phyloP scores from a whole-genome alignment of 768 basidiomycete species.

The Leccinum boreale region DNA sequence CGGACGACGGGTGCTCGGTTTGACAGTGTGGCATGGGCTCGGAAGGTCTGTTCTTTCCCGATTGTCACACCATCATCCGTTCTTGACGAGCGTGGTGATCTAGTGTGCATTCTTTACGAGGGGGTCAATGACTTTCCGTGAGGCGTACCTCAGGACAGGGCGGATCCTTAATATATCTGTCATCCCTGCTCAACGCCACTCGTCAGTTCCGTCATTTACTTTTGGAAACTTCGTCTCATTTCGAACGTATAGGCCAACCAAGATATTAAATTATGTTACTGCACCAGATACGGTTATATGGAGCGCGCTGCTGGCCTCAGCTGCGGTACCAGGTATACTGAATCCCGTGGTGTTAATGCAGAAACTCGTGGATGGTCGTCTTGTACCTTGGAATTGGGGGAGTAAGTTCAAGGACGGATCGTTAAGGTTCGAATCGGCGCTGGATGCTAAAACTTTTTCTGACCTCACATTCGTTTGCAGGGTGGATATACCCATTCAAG shows the following conservation, averaged over 20 bases:
- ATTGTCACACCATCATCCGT: neutral
- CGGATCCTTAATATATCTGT: conserved; percentile 93
- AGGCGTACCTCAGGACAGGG: conserved; percentile 91
- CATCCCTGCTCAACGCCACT: conserved; percentile 86
- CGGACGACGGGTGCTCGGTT: conserved; percentile 93
- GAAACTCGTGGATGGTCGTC: conserved; percentile 73
- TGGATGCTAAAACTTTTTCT: neutral
- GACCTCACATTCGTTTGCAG: conserved; percentile 34
- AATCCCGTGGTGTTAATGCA: conserved; percentile 96
- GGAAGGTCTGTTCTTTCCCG: conserved; percentile 54
- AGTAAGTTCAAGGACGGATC: conserved; percentile 93
- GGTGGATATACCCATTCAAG: conserved; percentile 93
- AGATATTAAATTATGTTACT: conserved; percentile 91
- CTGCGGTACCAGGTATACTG: conserved; percentile 92
- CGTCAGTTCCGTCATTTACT: conserved; percentile 41
- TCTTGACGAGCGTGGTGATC: neutral
- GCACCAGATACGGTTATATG: conserved; percentile 90
- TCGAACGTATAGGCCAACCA: conserved; percentile 67
- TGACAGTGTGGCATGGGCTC: conserved; percentile 85
- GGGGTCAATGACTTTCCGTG: conserved; percentile 92
- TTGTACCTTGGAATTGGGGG: conserved; percentile 94
- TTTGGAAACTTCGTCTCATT: conserved; percentile 6
- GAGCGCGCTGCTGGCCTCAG: conserved; percentile 81
- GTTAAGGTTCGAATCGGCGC: conserved; percentile 50
- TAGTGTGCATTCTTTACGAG: conserved; percentile 87